Percentiles rank a stretch among this genome's conserved stretches.
phyloP scores from a whole-genome alignment of 352 stramenopile genomes.

The Albugo candida region DNA sequence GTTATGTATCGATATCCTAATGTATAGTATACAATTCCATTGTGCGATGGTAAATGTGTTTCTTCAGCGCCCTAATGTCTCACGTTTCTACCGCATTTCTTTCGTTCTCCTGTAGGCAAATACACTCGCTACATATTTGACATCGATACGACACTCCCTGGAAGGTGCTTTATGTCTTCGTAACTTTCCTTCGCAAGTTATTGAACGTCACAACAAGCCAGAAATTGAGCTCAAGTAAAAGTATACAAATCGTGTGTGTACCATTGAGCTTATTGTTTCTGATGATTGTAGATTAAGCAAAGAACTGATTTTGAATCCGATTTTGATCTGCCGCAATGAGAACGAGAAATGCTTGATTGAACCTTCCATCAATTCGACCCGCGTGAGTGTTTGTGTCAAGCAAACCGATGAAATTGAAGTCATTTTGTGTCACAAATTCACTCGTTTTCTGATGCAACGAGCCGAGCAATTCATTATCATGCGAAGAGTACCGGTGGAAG shows the following conservation, averaged over 20 bases:
- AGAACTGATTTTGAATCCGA: conserved; percentile 85
- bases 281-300: conserved; percentile 56
- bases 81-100: not conserved
- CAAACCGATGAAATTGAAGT: conserved; percentile 87
- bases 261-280: not conserved
- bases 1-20: no score
- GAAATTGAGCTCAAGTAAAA: conserved; percentile 81
- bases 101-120: conserved; percentile 23
- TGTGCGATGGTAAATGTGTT: no score
- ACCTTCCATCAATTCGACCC: conserved; percentile 88
- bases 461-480: conserved; percentile 92
- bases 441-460: conserved; percentile 90
- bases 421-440: conserved; percentile 91
- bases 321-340: conserved; percentile 87
- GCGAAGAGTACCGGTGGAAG: conserved; percentile 78
- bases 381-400: conserved; percentile 92
- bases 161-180: conserved; percentile 82
- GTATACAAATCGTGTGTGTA: not conserved
- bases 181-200: conserved; percentile 92
- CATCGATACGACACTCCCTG: conserved; percentile 82
- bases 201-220: conserved; percentile 94
- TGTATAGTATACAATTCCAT: no score
- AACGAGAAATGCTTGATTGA: conserved; percentile 89
- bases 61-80: no score
- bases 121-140: conserved; percentile 84